phyloP scores from a whole-genome alignment of 2,329 filamentous ascomycete species.

The Pseudopithomyces maydicus region DNA sequence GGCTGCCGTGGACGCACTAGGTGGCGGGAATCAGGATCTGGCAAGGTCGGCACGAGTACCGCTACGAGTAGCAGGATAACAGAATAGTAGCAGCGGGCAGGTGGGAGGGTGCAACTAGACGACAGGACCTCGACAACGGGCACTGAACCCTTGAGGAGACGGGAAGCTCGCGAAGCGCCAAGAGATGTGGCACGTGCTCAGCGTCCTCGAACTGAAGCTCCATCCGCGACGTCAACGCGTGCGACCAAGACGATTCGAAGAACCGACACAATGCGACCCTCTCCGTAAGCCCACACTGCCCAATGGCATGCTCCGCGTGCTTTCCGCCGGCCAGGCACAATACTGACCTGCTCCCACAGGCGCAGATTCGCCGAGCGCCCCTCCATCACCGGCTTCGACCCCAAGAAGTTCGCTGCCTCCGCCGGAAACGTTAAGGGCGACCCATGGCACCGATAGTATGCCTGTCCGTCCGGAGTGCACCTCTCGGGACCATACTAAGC shows the following conservation, averaged over 20 bases:
- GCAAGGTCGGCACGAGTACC: background rate
- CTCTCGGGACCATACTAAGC: conserved; percentile 20
- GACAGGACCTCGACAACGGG: background rate
- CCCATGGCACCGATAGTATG: conserved; percentile 68
- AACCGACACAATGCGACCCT: conserved; percentile 27
- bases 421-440: conserved; percentile 66
- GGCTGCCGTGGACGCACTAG: background rate
- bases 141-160: background rate
- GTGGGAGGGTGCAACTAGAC: conserved; percentile 1
- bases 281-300: conserved; percentile 24
- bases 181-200: conserved; percentile 10
- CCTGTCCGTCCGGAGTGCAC: conserved; percentile 6
- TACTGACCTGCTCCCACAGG: conserved; percentile 26
- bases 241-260: conserved; percentile 22
- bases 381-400: conserved; percentile 92
- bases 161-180: conserved; percentile 9
- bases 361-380: conserved; percentile 60
- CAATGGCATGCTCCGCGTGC: conserved; percentile 6
- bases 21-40: background rate
- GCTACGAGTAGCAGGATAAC: background rate
- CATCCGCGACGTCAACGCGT: conserved; percentile 23
- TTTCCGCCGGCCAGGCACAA: background rate
- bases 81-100: background rate
- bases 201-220: conserved; percentile 18
- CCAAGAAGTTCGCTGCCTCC: conserved; percentile 76